Conservation (phyloP, 805 yeast species). For the Pichia thaimueangensis region DNA sequence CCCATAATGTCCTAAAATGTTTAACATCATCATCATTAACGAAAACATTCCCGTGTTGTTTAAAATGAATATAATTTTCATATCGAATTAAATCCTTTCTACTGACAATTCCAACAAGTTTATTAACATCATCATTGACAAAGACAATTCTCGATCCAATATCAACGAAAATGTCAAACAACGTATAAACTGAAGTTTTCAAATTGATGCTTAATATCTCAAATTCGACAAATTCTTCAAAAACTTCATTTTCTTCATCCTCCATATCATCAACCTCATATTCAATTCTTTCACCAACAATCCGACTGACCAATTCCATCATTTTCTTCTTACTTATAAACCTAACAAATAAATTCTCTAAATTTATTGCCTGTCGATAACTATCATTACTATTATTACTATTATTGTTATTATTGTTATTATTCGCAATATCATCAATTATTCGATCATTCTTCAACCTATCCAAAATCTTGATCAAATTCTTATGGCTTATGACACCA, state of each 20-base stretch:
- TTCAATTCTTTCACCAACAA: background rate
- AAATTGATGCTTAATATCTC: slow-evolving; percentile 60
- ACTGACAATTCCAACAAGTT: slow-evolving; percentile 68
- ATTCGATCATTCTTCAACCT: slow-evolving; percentile 5
- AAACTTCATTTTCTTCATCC: background rate
- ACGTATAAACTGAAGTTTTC: slow-evolving; percentile 49
- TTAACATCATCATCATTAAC: slow-evolving; percentile 19
- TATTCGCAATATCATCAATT: too few relatives aligned
- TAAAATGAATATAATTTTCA: slow-evolving; percentile 34
- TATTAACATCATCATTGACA: slow-evolving; percentile 62
- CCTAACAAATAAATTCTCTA: slow-evolving; percentile 6
- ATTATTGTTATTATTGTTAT: too few relatives aligned
- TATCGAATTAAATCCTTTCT: slow-evolving; percentile 75
- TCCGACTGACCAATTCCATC: background rate
- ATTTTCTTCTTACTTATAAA: slow-evolving; percentile 14
- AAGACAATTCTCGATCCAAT: slow-evolving; percentile 74
- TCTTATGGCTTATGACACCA: slow-evolving; percentile 42
- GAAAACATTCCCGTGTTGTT: slow-evolving; percentile 23
- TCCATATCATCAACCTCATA: background rate
- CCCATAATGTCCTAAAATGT: slow-evolving; percentile 17
- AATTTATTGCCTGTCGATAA: slow-evolving; percentile 1
- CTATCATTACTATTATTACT: background rate
- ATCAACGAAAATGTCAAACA: slow-evolving; percentile 63
- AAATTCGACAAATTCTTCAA: slow-evolving; percentile 31
- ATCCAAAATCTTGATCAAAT: slow-evolving; percentile 24